Conservation (phyloP, 148 eudicot genomes). For the Rhododendron griersonianum region DNA sequence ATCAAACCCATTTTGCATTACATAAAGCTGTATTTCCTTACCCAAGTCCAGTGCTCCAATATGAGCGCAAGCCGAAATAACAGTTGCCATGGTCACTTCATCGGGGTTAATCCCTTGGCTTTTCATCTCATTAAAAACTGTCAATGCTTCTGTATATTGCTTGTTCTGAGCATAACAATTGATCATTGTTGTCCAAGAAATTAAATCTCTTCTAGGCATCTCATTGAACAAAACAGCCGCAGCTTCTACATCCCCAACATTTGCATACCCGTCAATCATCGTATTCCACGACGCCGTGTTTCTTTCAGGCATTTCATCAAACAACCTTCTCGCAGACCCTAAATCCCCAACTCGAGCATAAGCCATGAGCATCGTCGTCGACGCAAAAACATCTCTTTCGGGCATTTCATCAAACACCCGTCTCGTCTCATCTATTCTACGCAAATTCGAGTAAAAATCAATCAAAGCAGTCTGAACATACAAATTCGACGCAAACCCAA, state of each 20-base stretch:
- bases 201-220: slow-evolving; percentile 53
- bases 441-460: slow-evolving; percentile 56
- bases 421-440: slow-evolving; percentile 33
- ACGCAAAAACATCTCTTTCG: slow-evolving; percentile 61
- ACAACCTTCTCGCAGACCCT: slow-evolving; percentile 44
- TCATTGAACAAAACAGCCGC: slow-evolving; percentile 42
- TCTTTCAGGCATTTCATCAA: slow-evolving; percentile 60
- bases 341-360: slow-evolving; percentile 51
- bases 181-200: slow-evolving; percentile 87
- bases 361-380: slow-evolving; percentile 58
- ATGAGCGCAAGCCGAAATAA: slow-evolving; percentile 31
- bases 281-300: slow-evolving; percentile 64
- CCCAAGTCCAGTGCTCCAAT: slow-evolving; percentile 26
- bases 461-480: slow-evolving; percentile 59
- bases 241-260: slow-evolving; percentile 46
- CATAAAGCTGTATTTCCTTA: slow-evolving; percentile 20
- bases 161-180: slow-evolving; percentile 53
- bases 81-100: slow-evolving; percentile 55
- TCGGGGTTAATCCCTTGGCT: slow-evolving; percentile 45
- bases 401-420: slow-evolving; percentile 74
- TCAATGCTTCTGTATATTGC: slow-evolving; percentile 47
- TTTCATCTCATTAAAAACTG: slow-evolving; percentile 60
- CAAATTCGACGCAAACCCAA: slow-evolving; percentile 50
- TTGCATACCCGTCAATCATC: slow-evolving; percentile 69
- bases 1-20: slow-evolving; percentile 15